Evolutionary conservation across 2,329 filamentous ascomycete species (phyloP), one percentile per base, ranked within the genome.

Genomic region (Ophioceras dolichostomum): DNA sequence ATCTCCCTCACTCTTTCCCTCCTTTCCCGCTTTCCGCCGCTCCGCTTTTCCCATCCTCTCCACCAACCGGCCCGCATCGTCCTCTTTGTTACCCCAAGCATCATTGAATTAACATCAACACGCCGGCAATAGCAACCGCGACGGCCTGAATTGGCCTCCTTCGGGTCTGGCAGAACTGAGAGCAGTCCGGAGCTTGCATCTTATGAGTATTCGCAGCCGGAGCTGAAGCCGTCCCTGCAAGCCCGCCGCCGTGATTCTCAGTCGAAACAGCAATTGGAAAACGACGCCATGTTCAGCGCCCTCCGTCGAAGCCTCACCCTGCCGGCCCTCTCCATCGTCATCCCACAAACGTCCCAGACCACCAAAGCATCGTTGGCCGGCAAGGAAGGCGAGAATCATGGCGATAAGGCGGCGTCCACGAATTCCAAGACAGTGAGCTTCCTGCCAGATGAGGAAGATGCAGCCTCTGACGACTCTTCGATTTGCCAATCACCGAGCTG

Each of bases 401-500:
- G 32, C 18, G 36, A 31, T 31, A 38, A 36, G 31, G 21, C 34
- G 31, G 32, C 32, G 18, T 8, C 39, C 45, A 12, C 20, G 32
- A 22, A 34, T 42, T 6, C 29, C 40, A 65, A 63, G 48, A 58
- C 58, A 14, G 61, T 64, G 26, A 59, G 60, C 17, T 62, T 63
- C 36, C 48, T 57, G 17, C 52, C 55, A 21, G 45, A 52, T 20
- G 53, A 53, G 28, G 50, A 55, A 10, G 51, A 54, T 19, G 40
- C 47, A n/a, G 51, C 54, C 43, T 65, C 61, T 3, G 64, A 64
- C 34, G 54, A 62, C 34, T 66, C 63, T 4, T 68, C 64, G 0
- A 71, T 76, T 38, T 79, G 74, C 42, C 70, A 75, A 39, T 78
- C 74, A 2, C 74, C 74, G 2, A 75, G 66, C 39, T 78, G 74